phyloP scores from a whole-genome alignment of 495 filamentous ascomycete species.

The Penicilliopsis zonata region DNA sequence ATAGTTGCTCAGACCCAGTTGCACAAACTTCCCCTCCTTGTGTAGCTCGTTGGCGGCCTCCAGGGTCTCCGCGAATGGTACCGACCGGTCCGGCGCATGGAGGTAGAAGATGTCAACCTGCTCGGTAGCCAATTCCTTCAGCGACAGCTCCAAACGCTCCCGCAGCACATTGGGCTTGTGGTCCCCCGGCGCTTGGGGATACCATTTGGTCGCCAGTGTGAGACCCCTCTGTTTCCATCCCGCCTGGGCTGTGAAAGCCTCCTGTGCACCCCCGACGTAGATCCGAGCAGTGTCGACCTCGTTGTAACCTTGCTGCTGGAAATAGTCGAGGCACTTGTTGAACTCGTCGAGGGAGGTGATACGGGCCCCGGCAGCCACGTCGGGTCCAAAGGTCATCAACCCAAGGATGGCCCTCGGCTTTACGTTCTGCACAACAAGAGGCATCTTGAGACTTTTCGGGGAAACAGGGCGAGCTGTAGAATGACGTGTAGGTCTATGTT shows the following conservation, averaged over 20 bases:
- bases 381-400: conserved; percentile 49
- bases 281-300: conserved; percentile 57
- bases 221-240: conserved; percentile 75
- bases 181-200: conserved; percentile 44
- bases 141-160: conserved; percentile 47
- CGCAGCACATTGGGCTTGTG: conserved; percentile 51
- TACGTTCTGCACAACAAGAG: conserved; percentile 39
- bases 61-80: conserved; percentile 71
- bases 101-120: conserved; percentile 82
- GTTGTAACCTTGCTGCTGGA: conserved; percentile 42
- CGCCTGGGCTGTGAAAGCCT: conserved; percentile 66
- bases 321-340: conserved; percentile 39
- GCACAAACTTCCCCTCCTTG: conserved; percentile 78
- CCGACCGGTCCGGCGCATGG: conserved; percentile 69
- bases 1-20: conserved; percentile 73
- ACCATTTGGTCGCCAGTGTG: conserved; percentile 75
- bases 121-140: conserved; percentile 64
- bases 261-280: conserved; percentile 66
- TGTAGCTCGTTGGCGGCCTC: conserved; percentile 67
- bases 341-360: conserved; percentile 49
- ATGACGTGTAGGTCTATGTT: too few species aligned
- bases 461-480: conserved; percentile 1
- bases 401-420: conserved; percentile 46
- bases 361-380: conserved; percentile 44
- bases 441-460: conserved; percentile 26